Percentiles rank a stretch among this genome's conserved stretches.
phyloP scores from a whole-genome alignment of 2,329 filamentous ascomycete species.

The Hypoxylon sp. region DNA sequence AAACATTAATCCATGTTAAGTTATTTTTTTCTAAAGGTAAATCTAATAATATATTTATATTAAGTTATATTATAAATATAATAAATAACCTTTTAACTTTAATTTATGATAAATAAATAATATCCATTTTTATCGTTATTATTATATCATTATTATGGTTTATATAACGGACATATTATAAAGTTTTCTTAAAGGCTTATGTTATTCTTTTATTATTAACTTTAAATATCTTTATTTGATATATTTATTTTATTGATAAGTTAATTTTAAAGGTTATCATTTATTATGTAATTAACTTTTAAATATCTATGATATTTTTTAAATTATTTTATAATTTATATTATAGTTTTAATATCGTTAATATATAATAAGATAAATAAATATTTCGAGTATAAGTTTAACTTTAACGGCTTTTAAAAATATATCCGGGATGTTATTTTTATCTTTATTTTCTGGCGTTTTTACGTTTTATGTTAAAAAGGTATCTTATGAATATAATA shows the following conservation, averaged over 20 bases:
- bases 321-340: background rate
- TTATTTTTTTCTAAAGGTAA: background rate
- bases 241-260: background rate
- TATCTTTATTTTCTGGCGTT: background rate
- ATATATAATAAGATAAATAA: background rate
- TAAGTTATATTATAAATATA: constrained; percentile 1
- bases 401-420: background rate
- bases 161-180: background rate
- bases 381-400: background rate
- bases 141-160: background rate
- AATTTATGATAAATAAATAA: background rate
- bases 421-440: background rate
- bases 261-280: background rate
- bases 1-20: background rate
- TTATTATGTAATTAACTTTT: background rate
- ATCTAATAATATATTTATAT: constrained; percentile 9
- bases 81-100: no score
- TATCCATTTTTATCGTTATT: background rate
- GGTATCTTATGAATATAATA: background rate
- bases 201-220: background rate
- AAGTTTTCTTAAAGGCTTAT: background rate
- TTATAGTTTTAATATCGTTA: constrained; percentile 2
- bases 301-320: background rate
- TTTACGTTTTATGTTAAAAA: background rate
- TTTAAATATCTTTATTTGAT: background rate